These are phyloP conservation scores for Malus hybrid DNA, from an alignment of 331 rosid species.

Conservation along the genomic window DNA sequence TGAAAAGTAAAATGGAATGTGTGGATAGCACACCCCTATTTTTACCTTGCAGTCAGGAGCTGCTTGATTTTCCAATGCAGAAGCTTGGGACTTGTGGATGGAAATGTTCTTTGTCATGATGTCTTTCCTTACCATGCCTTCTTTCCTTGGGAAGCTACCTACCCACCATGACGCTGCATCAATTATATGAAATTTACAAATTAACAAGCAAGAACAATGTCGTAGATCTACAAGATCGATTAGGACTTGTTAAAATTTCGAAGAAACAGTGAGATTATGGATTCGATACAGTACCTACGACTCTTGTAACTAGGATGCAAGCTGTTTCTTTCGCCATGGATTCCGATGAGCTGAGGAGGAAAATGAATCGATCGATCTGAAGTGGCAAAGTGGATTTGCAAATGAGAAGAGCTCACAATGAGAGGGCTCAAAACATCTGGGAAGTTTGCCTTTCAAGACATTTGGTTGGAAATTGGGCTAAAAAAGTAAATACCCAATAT, in stretches of 20 bases:
- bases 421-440: no score
- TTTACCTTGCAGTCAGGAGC: constrained; percentile 83
- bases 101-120: constrained; percentile 85
- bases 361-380: neutral
- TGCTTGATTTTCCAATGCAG: constrained; percentile 84
- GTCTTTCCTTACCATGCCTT: constrained; percentile 89
- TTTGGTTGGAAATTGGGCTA: no score
- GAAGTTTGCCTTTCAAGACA: no score
- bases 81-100: constrained; percentile 92
- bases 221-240: neutral
- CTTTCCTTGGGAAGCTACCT: constrained; percentile 96
- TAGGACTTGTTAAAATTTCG: neutral
- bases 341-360: constrained; percentile 7
- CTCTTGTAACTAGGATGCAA: constrained; percentile 92
- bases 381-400: neutral
- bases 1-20: no score
- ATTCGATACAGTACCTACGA: constrained; percentile 47
- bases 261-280: neutral
- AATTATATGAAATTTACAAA: neutral
- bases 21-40: no score
- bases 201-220: neutral
- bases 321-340: constrained; percentile 69
- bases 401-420: neutral
- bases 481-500: no score
- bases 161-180: constrained; percentile 63